phyloP scores from a whole-genome alignment of 169 alveolate genomes.

The Plasmodium gaboni region DNA sequence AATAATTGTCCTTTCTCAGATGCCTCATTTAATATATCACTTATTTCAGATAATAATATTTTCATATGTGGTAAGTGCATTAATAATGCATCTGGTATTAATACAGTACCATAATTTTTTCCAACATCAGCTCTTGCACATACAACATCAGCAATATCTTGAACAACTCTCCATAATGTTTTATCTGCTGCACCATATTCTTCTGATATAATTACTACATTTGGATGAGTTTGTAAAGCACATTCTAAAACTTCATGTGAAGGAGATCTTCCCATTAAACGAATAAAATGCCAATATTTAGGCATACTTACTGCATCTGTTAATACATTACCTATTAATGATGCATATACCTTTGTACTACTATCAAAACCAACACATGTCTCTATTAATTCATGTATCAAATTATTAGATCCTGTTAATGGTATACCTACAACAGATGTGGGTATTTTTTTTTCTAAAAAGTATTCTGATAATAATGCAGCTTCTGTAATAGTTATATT shows the following conservation, averaged over 20 bases:
- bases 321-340: slow-evolving; percentile 97
- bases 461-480: slow-evolving; percentile 92
- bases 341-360: slow-evolving; percentile 96
- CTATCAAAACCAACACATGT: slow-evolving; percentile 98
- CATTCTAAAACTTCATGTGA: slow-evolving; percentile 95
- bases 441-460: slow-evolving; percentile 87
- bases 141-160: slow-evolving; percentile 96
- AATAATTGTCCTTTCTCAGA: slow-evolving; percentile 75
- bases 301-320: slow-evolving; percentile 98
- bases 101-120: slow-evolving; percentile 96
- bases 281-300: slow-evolving; percentile 98
- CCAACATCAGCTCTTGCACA: slow-evolving; percentile 94
- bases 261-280: slow-evolving; percentile 98
- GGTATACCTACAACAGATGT: slow-evolving; percentile 97
- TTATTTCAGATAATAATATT: slow-evolving; percentile 91
- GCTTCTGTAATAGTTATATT: slow-evolving; percentile 96
- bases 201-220: slow-evolving; percentile 95
- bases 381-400: slow-evolving; percentile 92
- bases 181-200: slow-evolving; percentile 95
- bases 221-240: slow-evolving; percentile 98
- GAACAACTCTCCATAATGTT: slow-evolving; percentile 94
- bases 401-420: slow-evolving; percentile 94
- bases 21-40: slow-evolving; percentile 87
- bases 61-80: slow-evolving; percentile 95
- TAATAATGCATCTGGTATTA: slow-evolving; percentile 97